Percentiles rank a stretch among this genome's conserved stretches.
phyloP scores from a whole-genome alignment of 208 protist genomes.

The Wallacemonas sp. region DNA sequence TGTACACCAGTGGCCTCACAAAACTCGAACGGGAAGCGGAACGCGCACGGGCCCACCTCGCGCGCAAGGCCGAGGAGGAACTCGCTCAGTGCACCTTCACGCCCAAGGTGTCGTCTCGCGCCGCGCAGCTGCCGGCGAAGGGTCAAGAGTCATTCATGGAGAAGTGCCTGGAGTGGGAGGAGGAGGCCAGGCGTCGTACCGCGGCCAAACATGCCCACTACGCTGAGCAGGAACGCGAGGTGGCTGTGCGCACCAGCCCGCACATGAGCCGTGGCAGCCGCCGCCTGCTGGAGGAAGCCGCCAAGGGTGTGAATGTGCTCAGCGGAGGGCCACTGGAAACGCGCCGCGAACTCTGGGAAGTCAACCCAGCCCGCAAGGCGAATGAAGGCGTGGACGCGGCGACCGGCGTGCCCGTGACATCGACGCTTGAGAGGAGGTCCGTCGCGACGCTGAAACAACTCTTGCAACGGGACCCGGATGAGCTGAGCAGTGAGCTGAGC shows the following conservation, averaged over 20 bases:
- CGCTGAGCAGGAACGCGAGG: constrained; percentile 14
- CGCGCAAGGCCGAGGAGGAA: constrained; percentile 18
- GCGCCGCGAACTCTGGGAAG: constrained; percentile 29
- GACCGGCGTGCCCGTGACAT: constrained; percentile 21
- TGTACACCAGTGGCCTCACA: constrained; percentile 19
- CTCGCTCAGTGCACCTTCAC: constrained; percentile 51
- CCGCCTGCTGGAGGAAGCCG: constrained; percentile 14
- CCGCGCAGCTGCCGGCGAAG: constrained; percentile 27
- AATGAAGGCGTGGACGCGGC: neutral
- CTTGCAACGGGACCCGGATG: neutral
- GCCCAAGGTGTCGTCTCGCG: constrained; percentile 28
- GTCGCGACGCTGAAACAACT: constrained; percentile 18
- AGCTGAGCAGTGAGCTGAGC: neutral
- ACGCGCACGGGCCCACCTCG: constrained; percentile 1
- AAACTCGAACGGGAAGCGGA: neutral
- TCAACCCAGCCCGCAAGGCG: neutral
- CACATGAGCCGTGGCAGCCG: constrained; percentile 23
- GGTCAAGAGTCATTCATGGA: constrained; percentile 54
- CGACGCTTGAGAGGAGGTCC: constrained; percentile 18
- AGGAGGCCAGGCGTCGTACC: constrained; percentile 23
- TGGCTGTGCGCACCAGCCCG: constrained; percentile 10
- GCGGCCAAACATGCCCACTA: constrained; percentile 33
- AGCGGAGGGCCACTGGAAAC: constrained; percentile 8
- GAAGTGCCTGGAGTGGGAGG: constrained; percentile 57
- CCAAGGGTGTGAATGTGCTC: neutral